phyloP scores from a whole-genome alignment of 257 asterid species.

The Nicotiana otophora region DNA sequence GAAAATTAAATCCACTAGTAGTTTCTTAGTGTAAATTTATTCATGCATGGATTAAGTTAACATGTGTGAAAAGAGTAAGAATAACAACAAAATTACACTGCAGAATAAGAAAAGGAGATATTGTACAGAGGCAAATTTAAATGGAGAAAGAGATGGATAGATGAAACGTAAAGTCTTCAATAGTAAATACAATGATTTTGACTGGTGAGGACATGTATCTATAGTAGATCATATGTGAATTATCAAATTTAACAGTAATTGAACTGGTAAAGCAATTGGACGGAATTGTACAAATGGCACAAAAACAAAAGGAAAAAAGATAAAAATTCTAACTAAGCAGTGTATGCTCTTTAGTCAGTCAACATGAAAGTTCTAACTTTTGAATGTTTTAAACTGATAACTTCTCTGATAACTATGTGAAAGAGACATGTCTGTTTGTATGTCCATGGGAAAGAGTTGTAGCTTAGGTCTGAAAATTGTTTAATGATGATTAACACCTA shows the following conservation, averaged over 20 bases:
- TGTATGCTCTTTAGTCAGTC: background rate
- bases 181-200: background rate
- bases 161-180: background rate
- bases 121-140: background rate
- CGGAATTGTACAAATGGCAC: too few species aligned
- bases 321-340: background rate
- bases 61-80: background rate
- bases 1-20: background rate
- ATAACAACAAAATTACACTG: background rate
- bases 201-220: background rate
- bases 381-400: background rate
- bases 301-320: too few species aligned
- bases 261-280: too few species aligned
- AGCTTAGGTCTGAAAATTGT: background rate
- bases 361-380: background rate
- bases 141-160: background rate
- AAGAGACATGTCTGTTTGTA: background rate
- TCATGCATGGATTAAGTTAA: background rate
- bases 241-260: too few species aligned
- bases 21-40: background rate
- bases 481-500: background rate
- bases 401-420: background rate
- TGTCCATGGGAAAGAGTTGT: background rate
- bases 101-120: background rate
- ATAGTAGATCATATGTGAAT: too few species aligned